Conservation (phyloP, 2,329 filamentous ascomycete species). For the Ascochyta lentis region DNA sequence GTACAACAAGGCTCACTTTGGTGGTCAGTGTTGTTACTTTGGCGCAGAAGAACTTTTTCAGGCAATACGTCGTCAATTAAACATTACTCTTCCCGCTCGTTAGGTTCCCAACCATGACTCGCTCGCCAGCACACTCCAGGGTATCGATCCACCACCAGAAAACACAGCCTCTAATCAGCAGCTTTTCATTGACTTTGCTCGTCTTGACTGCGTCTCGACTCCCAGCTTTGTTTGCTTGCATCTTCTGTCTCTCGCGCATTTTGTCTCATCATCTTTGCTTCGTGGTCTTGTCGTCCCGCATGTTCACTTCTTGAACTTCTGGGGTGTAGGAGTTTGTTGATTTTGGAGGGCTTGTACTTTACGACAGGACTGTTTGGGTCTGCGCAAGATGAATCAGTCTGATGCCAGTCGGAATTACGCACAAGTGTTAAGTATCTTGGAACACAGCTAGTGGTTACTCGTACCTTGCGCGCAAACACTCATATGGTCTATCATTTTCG, state of each 20-base stretch:
- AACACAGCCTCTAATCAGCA: neutral
- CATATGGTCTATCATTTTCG: conserved; percentile 19
- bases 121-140: conserved; percentile 8
- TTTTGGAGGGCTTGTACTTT: conserved; percentile 13
- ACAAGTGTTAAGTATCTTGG: neutral
- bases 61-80: neutral
- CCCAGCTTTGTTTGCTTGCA: conserved; percentile 14
- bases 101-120: conserved; percentile 7
- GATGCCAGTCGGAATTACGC: neutral
- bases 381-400: neutral
- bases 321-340: conserved; percentile 14
- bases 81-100: neutral
- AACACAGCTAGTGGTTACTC: neutral
- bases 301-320: conserved; percentile 8
- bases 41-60: neutral
- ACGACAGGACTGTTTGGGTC: conserved; percentile 16
- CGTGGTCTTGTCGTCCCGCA: conserved; percentile 8
- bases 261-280: conserved; percentile 4
- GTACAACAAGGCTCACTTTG: neutral
- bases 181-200: neutral
- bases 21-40: neutral
- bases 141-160: conserved; percentile 5
- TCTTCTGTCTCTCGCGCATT: conserved; percentile 12
- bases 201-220: conserved; percentile 8
- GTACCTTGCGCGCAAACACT: conserved; percentile 17